Base-by-base conservation (phyloP, 2,329 filamentous ascomycete species). In the Cordyceps militaris region DNA sequence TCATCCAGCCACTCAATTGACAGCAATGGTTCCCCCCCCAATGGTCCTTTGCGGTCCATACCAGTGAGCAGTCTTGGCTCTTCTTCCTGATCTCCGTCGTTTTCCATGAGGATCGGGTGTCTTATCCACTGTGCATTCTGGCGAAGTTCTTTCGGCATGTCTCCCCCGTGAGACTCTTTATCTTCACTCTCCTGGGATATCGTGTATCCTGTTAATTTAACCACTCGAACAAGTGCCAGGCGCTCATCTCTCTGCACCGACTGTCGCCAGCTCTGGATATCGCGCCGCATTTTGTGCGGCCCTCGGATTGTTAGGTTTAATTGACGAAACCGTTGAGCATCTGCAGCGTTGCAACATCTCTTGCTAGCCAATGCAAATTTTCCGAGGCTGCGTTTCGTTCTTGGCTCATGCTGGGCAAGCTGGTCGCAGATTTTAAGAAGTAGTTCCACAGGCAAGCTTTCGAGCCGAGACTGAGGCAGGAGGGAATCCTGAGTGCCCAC, bases 221-320 rank as follows among this genome's bases (percentile, higher is more conserved):
- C 21, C 21, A 40, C 48, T 40, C 48, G 48, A 40, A 51, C 34
- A 40, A 51, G 34, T 51, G 34, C 21, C 34, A 51, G 23, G 48
- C 34, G 48, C 32, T 40, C 48, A 40, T 40, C 34, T 28, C 32
- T 40, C 48, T 51, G 48, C 34, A 28, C 48, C 21, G 21, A 40
- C 34, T 51, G 48, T 51, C 34, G 48, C 48, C 34, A 51, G 34
- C 48, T 51, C 48, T 51, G 34, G 48, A 51, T 51, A 51, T 51
- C 48, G 36, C 48, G 48, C 23, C 34, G 48, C 48, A 51, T 26
- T 40, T 51, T 51, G 28, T 28, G 34, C 32, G 48, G 48, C 34
- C 48, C 34, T 51, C 48, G 34, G 34, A 51, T 28, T 40, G 19
- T 40, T 26, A 51, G 48, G 48, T 40, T 40, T 40, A 51, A 40